Evolutionary conservation across 2,329 filamentous ascomycete species (phyloP).

Genomic region (Fusarium tuaranense): DNA sequence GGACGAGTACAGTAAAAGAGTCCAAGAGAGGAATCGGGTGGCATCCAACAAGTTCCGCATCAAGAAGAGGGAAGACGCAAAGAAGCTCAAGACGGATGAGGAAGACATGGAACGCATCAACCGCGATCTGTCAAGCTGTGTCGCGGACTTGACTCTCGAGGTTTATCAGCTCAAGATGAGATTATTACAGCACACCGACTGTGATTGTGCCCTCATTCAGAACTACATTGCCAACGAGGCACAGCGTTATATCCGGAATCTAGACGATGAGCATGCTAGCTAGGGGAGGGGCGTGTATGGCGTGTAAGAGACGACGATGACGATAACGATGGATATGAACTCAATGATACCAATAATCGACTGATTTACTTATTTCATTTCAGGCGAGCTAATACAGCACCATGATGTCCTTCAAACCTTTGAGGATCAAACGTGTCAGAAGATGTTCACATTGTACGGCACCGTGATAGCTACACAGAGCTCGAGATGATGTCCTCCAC

Average conservation of each 20-base stretch:
- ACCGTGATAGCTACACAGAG: not conserved
- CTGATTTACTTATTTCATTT: not conserved
- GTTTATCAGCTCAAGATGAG: conserved; percentile 40
- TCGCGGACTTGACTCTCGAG: conserved; percentile 32
- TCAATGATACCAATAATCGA: not conserved
- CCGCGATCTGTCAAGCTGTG: conserved; percentile 12
- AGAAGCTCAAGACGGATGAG: conserved; percentile 28
- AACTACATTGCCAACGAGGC: conserved; percentile 38
- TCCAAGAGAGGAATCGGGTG: conserved; percentile 38
- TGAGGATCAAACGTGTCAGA: not conserved
- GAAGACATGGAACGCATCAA: conserved; percentile 32
- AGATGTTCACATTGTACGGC: not conserved
- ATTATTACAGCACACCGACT: conserved; percentile 39
- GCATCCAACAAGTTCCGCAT: conserved; percentile 43
- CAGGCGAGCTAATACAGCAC: not conserved
- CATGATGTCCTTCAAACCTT: not conserved
- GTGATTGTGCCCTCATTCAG: conserved; percentile 40
- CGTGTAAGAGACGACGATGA: not conserved
- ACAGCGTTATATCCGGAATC: conserved; percentile 19
- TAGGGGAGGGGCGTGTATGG: too few species aligned
- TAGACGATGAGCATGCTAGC: not conserved
- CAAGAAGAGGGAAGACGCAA: conserved; percentile 35
- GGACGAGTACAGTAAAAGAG: not conserved
- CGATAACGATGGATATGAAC: not conserved
- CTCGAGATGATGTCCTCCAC: not conserved